Evolutionary conservation across 1,284 basidiomycete species (phyloP), one percentile per base, ranked within the genome.

Genomic region (Puccinia horiana): DNA sequence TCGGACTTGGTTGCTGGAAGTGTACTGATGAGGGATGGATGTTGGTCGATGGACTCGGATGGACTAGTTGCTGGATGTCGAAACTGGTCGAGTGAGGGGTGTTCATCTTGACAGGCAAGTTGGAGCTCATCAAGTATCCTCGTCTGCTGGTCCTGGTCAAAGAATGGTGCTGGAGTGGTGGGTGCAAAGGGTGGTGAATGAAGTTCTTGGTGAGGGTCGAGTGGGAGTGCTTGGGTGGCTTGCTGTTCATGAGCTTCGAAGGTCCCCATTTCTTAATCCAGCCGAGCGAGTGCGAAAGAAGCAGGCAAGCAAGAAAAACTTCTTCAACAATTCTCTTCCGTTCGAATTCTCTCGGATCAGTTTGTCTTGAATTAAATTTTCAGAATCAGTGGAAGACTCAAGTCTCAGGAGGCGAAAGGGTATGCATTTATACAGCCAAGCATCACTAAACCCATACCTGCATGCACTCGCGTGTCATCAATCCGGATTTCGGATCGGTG

Each of bases 141-240:
- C 11, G 18, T 54, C 18, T 16, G 56, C n/a, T 58, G 56, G 56
- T 58, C 9, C n/a, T 58, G 56, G n/a, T 58, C 56, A n/a, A 32
- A 58, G 56, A 58, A 29, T 58, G 73, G 73, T 16, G 73, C 29
- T 42, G 73, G 73, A 58, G 73, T 75, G 54, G 73, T 75, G n/a
- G 73, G 73, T 58, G 73, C 49, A 40, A 75, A 75, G n/a, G 73
- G 73, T 3, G 73, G 73, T 20, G 73, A 75, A 37, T 54, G 37
- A 0, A 26, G 8, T n/a, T 47, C 44, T 47, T 47, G 44, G 26
- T 6, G 18, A 32, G 8, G 56, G 9, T 58, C 20, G 52, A 54
- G 52, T 16, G 4, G 49, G 49, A 4, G 4, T 54, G 44, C 42
- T 54, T 49, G 20, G 35, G 29, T 69, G 42, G 42, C 23, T 69